Base-by-base conservation (phyloP, 2,329 filamentous ascomycete species). In the Ceratocystiopsis minuta region DNA sequence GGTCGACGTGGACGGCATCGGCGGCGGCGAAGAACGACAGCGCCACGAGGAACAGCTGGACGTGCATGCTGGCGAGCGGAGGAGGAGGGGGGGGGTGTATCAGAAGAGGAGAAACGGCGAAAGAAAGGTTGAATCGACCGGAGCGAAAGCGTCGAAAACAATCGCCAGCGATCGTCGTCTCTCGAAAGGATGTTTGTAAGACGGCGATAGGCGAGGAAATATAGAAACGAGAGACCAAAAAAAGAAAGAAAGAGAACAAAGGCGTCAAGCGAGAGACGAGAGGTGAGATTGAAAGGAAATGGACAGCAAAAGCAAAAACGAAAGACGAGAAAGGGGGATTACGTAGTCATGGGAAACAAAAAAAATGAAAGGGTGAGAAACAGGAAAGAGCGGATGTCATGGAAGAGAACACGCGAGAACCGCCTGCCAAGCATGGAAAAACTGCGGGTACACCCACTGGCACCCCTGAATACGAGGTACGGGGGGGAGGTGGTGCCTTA, bases 11-110 rank as follows among this genome's bases (percentile, higher is more conserved):
- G 11, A 9, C 6, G 4, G 24, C 24, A 10, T 28, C 24, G 24
- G 24, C 24, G 24, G 24, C 24, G 4, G 24, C 24, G 24, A 63
- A 47, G 44, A 68, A 53, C 36, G 66, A 66, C 40, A 72, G 56
- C 36, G 64, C 66, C 49, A 69, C 55, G 47, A 71, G 52, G 43
- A 73, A 54, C 45, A 72, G 53, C 51, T 64, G 59, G 32, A 70
- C 45, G 39, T 65, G 65, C 70, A 75, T 74, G 43, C 16, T 37
- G 31, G n/a, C n/a, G n/a, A n/a, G n/a, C n/a, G n/a, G 28, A 24
- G 40, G 24, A 33, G 35, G 35, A 24, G 17, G 33, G 12, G 24
- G n/a, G 14, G 4, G 11, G 24, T n/a, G n/a, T 16, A 31, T 34
- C 40, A 24, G 40, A 37, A 34, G n/a, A 36, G 31, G 39, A 41